phyloP scores from a whole-genome alignment of 176 grass and related monocot genomes.

The Metroxylon sagu region DNA sequence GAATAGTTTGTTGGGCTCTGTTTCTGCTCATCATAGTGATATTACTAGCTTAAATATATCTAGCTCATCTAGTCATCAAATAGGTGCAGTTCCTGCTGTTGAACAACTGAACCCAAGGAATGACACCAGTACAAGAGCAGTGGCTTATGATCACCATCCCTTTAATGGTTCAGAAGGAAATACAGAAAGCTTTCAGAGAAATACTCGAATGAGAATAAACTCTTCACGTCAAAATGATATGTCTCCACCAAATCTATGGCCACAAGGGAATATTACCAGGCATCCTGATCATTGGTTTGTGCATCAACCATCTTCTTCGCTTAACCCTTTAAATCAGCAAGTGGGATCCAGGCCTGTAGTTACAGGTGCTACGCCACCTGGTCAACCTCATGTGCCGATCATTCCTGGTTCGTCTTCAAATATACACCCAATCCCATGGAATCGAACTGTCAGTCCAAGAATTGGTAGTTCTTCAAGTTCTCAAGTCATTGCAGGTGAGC shows the following conservation, averaged over 20 bases:
- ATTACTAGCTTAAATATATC: not conserved
- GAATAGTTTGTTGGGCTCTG: not conserved
- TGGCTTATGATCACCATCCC: not conserved
- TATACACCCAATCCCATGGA: not conserved
- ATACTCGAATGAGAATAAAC: slow-evolving; percentile 2
- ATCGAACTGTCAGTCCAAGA: not conserved
- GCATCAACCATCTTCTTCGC: not conserved
- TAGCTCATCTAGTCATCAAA: not conserved
- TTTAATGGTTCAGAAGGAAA: not conserved
- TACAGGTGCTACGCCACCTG: not conserved
- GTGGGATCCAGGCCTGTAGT: not conserved
- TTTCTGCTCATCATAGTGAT: not conserved
- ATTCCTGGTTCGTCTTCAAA: not conserved
- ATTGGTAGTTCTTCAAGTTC: not conserved
- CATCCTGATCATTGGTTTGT: not conserved
- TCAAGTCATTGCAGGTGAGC: not conserved
- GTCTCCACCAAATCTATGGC: not conserved
- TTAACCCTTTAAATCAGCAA: not conserved
- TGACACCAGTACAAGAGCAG: not conserved
- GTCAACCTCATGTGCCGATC: not conserved
- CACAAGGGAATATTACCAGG: not conserved
- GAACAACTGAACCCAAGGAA: not conserved
- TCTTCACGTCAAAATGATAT: not conserved
- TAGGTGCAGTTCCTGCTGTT: not conserved
- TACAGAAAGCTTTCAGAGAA: not conserved